These are phyloP conservation scores for Aplosporella prunicola DNA, from an alignment of 2,329 filamentous ascomycete genomes.

Conservation along the genomic window DNA sequence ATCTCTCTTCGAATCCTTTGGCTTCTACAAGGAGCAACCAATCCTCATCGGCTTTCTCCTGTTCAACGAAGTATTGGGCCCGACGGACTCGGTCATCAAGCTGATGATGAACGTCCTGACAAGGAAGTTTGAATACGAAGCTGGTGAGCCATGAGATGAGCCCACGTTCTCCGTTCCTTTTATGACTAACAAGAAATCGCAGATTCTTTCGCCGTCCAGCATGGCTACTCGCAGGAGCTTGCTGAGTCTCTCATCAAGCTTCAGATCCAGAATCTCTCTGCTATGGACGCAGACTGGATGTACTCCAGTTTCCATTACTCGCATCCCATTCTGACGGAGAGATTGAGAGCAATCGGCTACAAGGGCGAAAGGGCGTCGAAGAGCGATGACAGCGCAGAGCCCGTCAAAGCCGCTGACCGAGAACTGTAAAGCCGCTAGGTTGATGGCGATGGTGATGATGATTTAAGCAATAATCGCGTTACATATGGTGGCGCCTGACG, in stretches of 20 bases:
- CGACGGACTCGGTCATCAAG: constrained; percentile 91
- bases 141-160: constrained; percentile 43
- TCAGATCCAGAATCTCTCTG: constrained; percentile 94
- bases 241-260: constrained; percentile 88
- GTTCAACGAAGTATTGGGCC: constrained; percentile 91
- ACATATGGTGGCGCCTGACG: too few relatives aligned
- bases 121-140: constrained; percentile 91
- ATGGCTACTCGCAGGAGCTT: constrained; percentile 77
- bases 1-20: constrained; percentile 84
- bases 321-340: constrained; percentile 89
- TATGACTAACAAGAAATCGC: constrained; percentile 14
- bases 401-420: constrained; percentile 62
- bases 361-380: constrained; percentile 52
- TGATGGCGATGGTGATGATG: not conserved
- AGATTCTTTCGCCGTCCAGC: constrained; percentile 74
- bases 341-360: constrained; percentile 86
- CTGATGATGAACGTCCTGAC: constrained; percentile 93
- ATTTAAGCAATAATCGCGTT: too few relatives aligned
- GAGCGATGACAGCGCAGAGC: constrained; percentile 46
- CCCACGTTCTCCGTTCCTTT: constrained; percentile 1
- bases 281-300: constrained; percentile 98
- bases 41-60: constrained; percentile 97
- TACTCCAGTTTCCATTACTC: constrained; percentile 99
- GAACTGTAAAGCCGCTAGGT: constrained; percentile 50
- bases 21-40: constrained; percentile 71